Base-by-base conservation (phyloP, 129 eudicot species). In the Chrysanthemum makinoi region DNA sequence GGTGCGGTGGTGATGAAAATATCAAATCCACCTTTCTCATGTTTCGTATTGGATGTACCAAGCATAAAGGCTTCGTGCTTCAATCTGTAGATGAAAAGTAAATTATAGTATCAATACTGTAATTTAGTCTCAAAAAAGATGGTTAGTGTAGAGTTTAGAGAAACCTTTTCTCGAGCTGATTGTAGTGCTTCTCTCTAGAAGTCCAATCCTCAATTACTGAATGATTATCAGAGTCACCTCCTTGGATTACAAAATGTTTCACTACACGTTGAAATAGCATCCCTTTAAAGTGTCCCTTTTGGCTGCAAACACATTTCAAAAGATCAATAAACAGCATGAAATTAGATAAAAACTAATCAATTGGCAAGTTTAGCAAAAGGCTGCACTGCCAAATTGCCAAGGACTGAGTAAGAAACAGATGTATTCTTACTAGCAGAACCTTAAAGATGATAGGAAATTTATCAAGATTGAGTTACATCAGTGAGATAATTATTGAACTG, bases 31-130 rank as follows among this genome's bases (percentile, higher is more conserved):
- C 68, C 88, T 22, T 79, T 81, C 50, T 77, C 91, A 46, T 69
- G 85, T 77, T 74, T 95, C 28, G 58, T 57, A 73, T 88, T 95
- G 22, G 95, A 90, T 33, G 99, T 95, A 15, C 99, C 99, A 69
- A 95, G 86, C 99, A 95, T 90, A 80, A 95, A 95, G 0, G 99
- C 97, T 66, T 90, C 99, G 75, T 90, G 99, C 91, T 90, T 95
- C 68, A 90, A 70, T 60, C 99, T 95, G 86, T 43, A 73, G 14
- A 72, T 10, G 9, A 20, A 57, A 61, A 55, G 18, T 26, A 28
- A 26, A 30, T 19, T 68, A 15, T 14, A 60, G 28, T 17, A 30
- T 33, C 14, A 22, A 77, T 16, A 49, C 14, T n/a, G n/a, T 3
- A 58, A 20, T 14, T 8, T 12, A 6, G 8, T 14, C 44, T 24